Evolutionary conservation across 1,284 basidiomycete species (phyloP).

Genomic region (Heterobasidion occidentale): DNA sequence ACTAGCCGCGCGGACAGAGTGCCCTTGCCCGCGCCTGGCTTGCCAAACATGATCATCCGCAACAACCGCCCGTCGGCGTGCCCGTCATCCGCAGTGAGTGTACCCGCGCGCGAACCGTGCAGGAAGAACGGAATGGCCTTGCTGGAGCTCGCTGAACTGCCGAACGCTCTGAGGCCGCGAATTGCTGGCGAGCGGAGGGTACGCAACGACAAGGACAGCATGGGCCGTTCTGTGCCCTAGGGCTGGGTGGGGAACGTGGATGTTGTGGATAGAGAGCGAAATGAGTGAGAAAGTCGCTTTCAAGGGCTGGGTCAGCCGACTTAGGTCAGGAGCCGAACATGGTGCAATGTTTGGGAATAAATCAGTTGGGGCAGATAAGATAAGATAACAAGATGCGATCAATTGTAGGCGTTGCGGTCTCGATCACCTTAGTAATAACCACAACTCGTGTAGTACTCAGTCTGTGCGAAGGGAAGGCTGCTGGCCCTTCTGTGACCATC

Average conservation of each 20-base stretch:
- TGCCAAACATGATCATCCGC: constrained; percentile 79
- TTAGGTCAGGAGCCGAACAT: not conserved
- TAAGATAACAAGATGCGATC: constrained; percentile 1
- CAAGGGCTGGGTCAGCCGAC: not conserved
- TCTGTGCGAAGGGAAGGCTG: not conserved
- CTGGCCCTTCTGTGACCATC: constrained; percentile 38
- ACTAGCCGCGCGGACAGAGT: constrained; percentile 69
- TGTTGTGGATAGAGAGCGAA: not conserved
- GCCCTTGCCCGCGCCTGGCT: constrained; percentile 76
- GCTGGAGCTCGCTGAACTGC: constrained; percentile 20
- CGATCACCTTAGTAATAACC: too few species aligned
- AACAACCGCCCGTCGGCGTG: constrained; percentile 24
- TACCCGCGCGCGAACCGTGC: constrained; percentile 28
- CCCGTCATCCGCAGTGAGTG: constrained; percentile 22
- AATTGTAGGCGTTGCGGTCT: too few species aligned
- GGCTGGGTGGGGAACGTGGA: not conserved
- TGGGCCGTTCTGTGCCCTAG: not conserved
- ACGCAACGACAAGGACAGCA: constrained; percentile 5
- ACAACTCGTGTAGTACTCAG: not conserved
- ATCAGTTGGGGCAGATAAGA: constrained; percentile 6
- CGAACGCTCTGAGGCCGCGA: constrained; percentile 28
- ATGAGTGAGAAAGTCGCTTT: not conserved
- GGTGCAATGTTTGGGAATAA: not conserved
- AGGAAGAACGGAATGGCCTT: constrained; percentile 48
- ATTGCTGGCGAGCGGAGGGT: constrained; percentile 14